Percentiles rank a stretch among this genome's conserved stretches.
phyloP scores from a whole-genome alignment of 768 basidiomycete genomes.

The Mycena epipterygia region DNA sequence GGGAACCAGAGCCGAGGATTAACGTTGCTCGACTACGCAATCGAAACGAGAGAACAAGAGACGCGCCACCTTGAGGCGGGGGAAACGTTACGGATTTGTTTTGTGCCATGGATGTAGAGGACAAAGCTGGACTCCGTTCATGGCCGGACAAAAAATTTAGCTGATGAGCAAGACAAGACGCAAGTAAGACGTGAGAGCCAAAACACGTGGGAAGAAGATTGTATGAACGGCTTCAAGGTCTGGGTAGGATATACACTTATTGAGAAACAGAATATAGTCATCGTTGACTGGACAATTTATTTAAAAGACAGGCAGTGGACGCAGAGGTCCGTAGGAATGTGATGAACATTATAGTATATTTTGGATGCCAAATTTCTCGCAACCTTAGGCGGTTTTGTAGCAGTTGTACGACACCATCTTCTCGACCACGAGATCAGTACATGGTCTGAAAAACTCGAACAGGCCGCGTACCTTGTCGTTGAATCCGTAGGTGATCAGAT shows the following conservation, averaged over 20 bases:
- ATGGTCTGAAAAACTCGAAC: neutral
- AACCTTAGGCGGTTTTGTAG: slow-evolving; percentile 13
- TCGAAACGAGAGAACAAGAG: slow-evolving; percentile 84
- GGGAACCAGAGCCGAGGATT: slow-evolving; percentile 81
- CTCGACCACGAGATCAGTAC: neutral
- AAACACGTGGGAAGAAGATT: too few species aligned
- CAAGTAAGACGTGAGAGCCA: too few species aligned
- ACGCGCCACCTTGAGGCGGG: slow-evolving; percentile 70
- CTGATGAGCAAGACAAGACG: slow-evolving; percentile 19
- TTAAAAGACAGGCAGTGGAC: slow-evolving; percentile 5
- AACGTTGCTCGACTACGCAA: slow-evolving; percentile 68
- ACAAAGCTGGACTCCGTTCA: neutral
- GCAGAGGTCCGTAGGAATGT: slow-evolving; percentile 5
- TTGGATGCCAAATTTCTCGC: neutral
- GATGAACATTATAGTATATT: neutral
- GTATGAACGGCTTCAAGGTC: too few species aligned
- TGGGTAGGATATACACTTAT: too few species aligned
- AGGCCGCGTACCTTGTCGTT: neutral
- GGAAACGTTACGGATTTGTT: slow-evolving; percentile 45
- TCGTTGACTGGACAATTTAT: too few species aligned
- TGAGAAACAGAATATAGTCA: too few species aligned
- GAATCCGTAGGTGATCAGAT: slow-evolving; percentile 9
- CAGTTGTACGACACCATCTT: slow-evolving; percentile 17
- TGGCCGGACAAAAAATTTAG: slow-evolving; percentile 2
- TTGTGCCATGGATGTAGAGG: slow-evolving; percentile 17